phyloP scores from a whole-genome alignment of 768 basidiomycete genomes.

The Leucocoprinus birnbaumii region DNA sequence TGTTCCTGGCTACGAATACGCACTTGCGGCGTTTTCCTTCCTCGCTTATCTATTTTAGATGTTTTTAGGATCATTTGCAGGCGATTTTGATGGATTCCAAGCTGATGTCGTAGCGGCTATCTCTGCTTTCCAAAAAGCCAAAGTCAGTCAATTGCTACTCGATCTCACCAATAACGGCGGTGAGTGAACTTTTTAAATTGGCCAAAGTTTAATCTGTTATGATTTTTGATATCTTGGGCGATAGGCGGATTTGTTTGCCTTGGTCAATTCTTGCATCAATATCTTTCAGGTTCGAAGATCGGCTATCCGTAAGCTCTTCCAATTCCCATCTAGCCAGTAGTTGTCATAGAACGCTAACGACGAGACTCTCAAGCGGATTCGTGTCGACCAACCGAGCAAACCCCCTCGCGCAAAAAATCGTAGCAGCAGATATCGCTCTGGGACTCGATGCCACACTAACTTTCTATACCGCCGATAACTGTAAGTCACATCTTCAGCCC shows the following conservation, averaged over 20 bases:
- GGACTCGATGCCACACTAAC: conserved; percentile 30
- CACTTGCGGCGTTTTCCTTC: neutral
- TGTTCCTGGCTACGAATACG: too few relatives aligned
- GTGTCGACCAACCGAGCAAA: conserved; percentile 52
- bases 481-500: conserved; percentile 30
- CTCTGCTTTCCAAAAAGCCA: conserved; percentile 40
- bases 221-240: neutral
- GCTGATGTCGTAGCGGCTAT: conserved; percentile 44
- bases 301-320: conserved; percentile 44
- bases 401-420: conserved; percentile 56
- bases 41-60: conserved; percentile 31
- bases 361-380: conserved; percentile 43
- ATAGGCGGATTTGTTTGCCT: conserved; percentile 62
- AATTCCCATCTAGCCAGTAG: neutral
- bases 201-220: neutral
- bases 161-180: conserved; percentile 66
- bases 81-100: conserved; percentile 50
- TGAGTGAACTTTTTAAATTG: conserved; percentile 22
- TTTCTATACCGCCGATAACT: conserved; percentile 52
- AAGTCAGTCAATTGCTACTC: conserved; percentile 49
- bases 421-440: conserved; percentile 46
- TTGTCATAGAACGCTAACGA: neutral
- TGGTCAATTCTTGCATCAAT: conserved; percentile 58
- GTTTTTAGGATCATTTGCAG: conserved; percentile 58
- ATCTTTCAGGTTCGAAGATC: conserved; percentile 45